Conservation (phyloP, 164 flowering plant species). For the Annona squamosa region DNA sequence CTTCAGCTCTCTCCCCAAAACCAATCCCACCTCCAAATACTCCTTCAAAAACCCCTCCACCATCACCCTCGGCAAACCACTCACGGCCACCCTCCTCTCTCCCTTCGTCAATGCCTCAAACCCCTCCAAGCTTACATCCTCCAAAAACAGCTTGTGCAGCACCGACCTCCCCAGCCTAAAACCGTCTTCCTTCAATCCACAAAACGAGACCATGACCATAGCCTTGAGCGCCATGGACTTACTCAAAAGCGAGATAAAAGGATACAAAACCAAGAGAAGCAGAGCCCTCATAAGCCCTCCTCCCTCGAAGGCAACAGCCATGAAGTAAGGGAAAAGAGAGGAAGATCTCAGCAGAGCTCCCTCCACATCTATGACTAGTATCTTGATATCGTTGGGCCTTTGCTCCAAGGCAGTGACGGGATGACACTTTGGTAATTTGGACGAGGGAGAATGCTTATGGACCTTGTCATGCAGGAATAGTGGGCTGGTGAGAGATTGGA, state of each 20-base stretch:
- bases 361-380: constrained; percentile 40
- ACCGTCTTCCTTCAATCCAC: constrained; percentile 36
- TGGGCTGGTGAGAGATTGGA: constrained; percentile 14
- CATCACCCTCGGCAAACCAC: constrained; percentile 50
- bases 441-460: background rate
- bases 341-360: constrained; percentile 46
- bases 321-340: constrained; percentile 54
- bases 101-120: constrained; percentile 32
- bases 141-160: constrained; percentile 54
- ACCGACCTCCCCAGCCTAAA: constrained; percentile 43
- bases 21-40: constrained; percentile 35
- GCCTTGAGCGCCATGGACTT: constrained; percentile 26
- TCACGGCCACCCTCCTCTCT: constrained; percentile 34
- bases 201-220: constrained; percentile 51
- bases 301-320: constrained; percentile 54
- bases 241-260: constrained; percentile 30
- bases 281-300: constrained; percentile 48
- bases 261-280: constrained; percentile 35
- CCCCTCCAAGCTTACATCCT: constrained; percentile 40
- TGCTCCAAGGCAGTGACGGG: constrained; percentile 15
- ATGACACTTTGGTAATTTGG: constrained; percentile 17
- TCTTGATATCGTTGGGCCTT: constrained; percentile 23
- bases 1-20: constrained; percentile 38
- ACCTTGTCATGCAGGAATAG: background rate
- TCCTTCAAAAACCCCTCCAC: constrained; percentile 52